phyloP scores from a whole-genome alignment of 345 rosid species.

The Eucalyptus albens region DNA sequence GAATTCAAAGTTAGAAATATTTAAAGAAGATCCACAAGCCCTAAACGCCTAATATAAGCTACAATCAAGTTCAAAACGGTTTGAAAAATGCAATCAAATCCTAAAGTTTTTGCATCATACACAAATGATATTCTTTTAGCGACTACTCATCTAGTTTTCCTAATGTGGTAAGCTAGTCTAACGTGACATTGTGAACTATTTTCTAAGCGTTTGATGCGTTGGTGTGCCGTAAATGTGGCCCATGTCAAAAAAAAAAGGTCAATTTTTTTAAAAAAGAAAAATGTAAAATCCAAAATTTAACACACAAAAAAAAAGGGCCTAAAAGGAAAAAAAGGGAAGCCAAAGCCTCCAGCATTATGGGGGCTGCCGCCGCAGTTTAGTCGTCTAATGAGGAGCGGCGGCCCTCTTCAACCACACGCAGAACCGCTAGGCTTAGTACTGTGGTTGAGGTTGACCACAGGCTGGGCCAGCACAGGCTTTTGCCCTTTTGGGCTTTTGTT shows the following conservation, averaged over 20 bases:
- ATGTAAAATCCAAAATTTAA: background rate
- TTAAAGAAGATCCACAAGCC: background rate
- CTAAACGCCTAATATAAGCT: background rate
- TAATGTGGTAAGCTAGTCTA: background rate
- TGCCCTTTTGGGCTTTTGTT: background rate
- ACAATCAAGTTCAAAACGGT: background rate
- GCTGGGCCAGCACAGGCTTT: background rate
- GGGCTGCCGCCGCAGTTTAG: background rate
- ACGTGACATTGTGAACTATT: background rate
- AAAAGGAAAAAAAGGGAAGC: background rate
- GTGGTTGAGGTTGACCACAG: background rate
- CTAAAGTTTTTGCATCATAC: background rate
- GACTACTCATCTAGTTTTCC: accelerated
- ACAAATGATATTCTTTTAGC: background rate
- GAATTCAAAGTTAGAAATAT: too few species aligned
- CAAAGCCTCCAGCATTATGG: background rate
- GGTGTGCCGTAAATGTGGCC: background rate
- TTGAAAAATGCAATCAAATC: background rate
- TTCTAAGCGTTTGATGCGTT: accelerated
- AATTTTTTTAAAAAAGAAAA: background rate
- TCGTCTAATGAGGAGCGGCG: background rate
- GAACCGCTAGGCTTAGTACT: background rate
- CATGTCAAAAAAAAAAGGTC: background rate
- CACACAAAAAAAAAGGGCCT: background rate
- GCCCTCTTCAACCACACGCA: background rate